Percentiles rank a stretch among this genome's conserved stretches.
These are phyloP conservation scores for Carex cristatella DNA, from an alignment of 176 grass and related monocot species.

Conservation along the genomic window DNA sequence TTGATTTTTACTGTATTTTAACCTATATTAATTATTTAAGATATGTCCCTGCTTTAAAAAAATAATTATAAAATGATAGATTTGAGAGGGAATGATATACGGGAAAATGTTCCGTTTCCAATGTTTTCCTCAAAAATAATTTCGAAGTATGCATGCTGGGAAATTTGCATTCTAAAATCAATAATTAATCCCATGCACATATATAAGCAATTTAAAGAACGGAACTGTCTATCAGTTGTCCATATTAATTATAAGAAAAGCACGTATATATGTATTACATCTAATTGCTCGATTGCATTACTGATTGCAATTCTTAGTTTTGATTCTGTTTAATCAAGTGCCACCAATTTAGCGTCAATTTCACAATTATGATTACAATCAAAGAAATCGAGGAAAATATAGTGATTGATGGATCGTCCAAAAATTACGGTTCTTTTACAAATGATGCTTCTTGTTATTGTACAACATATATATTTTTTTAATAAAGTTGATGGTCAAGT, in stretches of 20 bases:
- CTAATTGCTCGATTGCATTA: background rate
- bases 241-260: background rate
- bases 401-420: too few relatives aligned
- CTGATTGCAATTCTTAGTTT: background rate
- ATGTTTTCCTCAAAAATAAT: too few relatives aligned
- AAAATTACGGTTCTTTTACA: too few relatives aligned
- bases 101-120: too few relatives aligned
- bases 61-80: too few relatives aligned
- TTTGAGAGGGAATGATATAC: too few relatives aligned
- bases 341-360: background rate
- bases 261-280: background rate
- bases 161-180: background rate
- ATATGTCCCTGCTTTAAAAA: too few relatives aligned
- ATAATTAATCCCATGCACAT: background rate
- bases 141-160: background rate
- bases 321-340: background rate
- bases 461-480: too few relatives aligned
- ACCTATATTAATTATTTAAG: background rate
- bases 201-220: background rate
- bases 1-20: background rate
- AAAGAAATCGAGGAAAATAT: too few relatives aligned
- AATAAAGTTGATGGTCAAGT: too few relatives aligned
- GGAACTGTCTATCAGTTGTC: background rate
- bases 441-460: too few relatives aligned
- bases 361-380: background rate